Evolutionary conservation across 1,284 basidiomycete species (phyloP), one percentile per base, ranked within the genome.

Genomic region (Trichosporon faecale): DNA sequence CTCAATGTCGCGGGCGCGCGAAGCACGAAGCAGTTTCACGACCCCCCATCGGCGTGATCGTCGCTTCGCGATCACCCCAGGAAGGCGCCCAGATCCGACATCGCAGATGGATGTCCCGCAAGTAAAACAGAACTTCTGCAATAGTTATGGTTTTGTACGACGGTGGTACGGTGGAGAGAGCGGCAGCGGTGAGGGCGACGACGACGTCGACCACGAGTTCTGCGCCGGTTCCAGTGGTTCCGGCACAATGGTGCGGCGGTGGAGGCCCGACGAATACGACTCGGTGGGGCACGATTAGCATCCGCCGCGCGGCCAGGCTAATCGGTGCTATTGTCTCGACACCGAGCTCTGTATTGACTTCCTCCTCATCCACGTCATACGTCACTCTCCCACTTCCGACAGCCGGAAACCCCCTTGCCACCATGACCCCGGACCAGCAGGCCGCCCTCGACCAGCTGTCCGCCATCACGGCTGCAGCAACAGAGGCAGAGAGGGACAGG

Each of bases 391-490:
- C 57, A 9, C 25, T 27, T 16, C 52, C 23, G 23, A 25, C 57
- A 31, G n/a, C 27, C 27, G 18, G 2, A 16, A 29, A 14, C 33
- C 57, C 27, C 16, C 35, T n/a, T 44, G 31, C 4, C n/a, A 44
- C 64, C 18, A 72, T 72, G 79, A 76, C 77, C 5, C 63, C 73
- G 3, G 67, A 65, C 0, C 80, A 83, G 70, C 72, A 75, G 7
- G 77, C 75, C 11, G 79, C 79, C 1, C 71, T 83, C 8, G 74
- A 82, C 31, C 80, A 82, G 70, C 72, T 84, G 16, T 76, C 76
- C 66, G 79, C 82, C 18, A 79, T 84, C 66, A 84, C 82, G 4
- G 80, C 80, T 7, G 81, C 82, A 0, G 73, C 71, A 0, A 78
- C 77, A 8, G 68, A 73, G 7, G 76, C 76, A 1, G 75, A 79